phyloP scores from a whole-genome alignment of 768 basidiomycete species.

The Lactarius quietus region DNA sequence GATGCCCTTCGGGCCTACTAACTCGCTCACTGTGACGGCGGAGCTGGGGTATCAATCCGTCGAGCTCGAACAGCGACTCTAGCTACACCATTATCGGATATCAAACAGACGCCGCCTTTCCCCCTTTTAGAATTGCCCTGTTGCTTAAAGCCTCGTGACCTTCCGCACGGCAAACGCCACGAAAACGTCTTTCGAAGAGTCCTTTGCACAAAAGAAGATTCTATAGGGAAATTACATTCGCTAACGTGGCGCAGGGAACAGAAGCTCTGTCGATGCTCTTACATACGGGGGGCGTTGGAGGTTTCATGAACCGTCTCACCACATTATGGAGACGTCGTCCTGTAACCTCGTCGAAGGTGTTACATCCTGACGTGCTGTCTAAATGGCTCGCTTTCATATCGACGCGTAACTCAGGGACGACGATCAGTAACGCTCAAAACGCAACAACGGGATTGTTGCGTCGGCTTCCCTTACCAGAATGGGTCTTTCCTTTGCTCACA shows the following conservation, averaged over 20 bases:
- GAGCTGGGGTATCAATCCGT: background rate
- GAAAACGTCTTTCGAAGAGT: slow-evolving; percentile 32
- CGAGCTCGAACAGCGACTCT: background rate
- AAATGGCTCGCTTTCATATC: slow-evolving; percentile 19
- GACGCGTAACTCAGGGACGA: slow-evolving; percentile 46
- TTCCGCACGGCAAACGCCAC: background rate
- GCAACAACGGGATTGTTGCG: slow-evolving; percentile 46
- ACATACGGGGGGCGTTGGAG: slow-evolving; percentile 51
- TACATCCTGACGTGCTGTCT: slow-evolving; percentile 46
- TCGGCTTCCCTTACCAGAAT: too few species aligned
- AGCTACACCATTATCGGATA: background rate
- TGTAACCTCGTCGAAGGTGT: slow-evolving; percentile 35
- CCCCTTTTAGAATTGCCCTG: slow-evolving; percentile 42
- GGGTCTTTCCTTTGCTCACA: too few species aligned
- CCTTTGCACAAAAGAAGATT: slow-evolving; percentile 59
- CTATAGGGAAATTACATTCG: slow-evolving; percentile 51
- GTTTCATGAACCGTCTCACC: slow-evolving; percentile 44
- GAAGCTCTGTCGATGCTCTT: slow-evolving; percentile 52
- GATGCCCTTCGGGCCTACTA: slow-evolving; percentile 47
- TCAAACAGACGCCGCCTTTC: slow-evolving; percentile 43
- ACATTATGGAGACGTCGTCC: slow-evolving; percentile 34
- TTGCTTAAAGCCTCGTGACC: slow-evolving; percentile 49
- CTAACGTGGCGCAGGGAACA: slow-evolving; percentile 49
- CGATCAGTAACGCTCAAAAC: slow-evolving; percentile 36
- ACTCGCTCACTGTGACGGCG: slow-evolving; percentile 35